Conservation (phyloP, 345 rosid genomes). For the Fremontodendron californicum region DNA sequence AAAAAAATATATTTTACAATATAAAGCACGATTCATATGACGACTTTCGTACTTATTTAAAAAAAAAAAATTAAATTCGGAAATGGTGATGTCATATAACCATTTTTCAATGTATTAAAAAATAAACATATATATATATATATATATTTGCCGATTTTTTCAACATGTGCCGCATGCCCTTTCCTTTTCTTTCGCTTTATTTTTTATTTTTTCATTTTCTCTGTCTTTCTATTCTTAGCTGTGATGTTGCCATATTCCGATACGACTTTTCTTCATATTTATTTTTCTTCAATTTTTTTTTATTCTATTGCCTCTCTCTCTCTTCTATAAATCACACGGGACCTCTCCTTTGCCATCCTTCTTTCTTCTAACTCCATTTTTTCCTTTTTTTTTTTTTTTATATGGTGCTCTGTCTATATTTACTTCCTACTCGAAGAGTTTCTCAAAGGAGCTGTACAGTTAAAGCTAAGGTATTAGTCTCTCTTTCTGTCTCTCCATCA, state of each 20-base stretch:
- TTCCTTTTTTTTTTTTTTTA: not conserved
- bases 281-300: constrained; percentile 14
- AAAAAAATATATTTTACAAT: no score
- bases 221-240: no score
- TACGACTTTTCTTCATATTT: constrained; percentile 5
- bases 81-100: no score
- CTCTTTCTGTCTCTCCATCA: not conserved
- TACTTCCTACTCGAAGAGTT: not conserved
- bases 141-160: no score
- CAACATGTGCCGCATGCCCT: no score
- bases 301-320: constrained; percentile 18
- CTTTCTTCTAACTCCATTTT: not conserved
- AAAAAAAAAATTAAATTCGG: no score
- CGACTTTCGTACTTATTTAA: no score
- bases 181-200: no score
- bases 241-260: not conserved
- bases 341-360: not conserved
- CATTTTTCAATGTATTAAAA: no score
- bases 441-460: constrained; percentile 27
- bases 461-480: not conserved
- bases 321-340: constrained; percentile 16
- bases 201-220: no score
- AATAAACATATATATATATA: no score
- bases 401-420: not conserved
- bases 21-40: no score